Conservation (phyloP, 2,329 filamentous ascomycete species). For the Trichoderma sp. region DNA sequence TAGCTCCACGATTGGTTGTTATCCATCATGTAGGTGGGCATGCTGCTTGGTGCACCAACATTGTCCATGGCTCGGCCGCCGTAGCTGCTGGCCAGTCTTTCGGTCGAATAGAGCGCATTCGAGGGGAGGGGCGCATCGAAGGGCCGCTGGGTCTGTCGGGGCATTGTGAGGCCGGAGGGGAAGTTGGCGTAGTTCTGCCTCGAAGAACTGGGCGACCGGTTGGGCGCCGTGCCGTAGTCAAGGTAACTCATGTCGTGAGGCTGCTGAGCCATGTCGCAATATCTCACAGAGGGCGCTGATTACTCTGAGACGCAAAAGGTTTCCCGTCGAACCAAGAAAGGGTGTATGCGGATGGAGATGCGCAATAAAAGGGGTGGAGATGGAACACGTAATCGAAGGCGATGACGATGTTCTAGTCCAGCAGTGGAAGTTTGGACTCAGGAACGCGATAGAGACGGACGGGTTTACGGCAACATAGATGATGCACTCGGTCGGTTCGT, state of each 20-base stretch:
- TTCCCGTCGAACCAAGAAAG: conserved; percentile 17
- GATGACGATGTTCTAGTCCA: conserved; percentile 16
- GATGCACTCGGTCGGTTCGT: conserved; percentile 26
- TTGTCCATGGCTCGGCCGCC: conserved; percentile 61
- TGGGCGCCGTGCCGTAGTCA: conserved; percentile 62
- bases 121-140: conserved; percentile 70
- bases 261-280: conserved; percentile 49
- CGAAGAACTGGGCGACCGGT: conserved; percentile 70
- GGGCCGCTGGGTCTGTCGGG: conserved; percentile 66
- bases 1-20: conserved; percentile 83
- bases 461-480: conserved; percentile 23
- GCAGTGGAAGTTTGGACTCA: conserved; percentile 12
- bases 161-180: conserved; percentile 50
- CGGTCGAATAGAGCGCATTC: conserved; percentile 69
- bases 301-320: conserved; percentile 35
- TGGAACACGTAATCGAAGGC: conserved; percentile 10
- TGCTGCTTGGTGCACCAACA: conserved; percentile 44
- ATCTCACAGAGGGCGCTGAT: conserved; percentile 33
- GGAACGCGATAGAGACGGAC: conserved; percentile 25
- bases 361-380: conserved; percentile 25
- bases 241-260: conserved; percentile 68
- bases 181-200: conserved; percentile 60
- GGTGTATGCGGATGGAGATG: neutral
- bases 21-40: conserved; percentile 59
- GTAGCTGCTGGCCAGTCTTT: conserved; percentile 64